Evolutionary conservation across 176 grass and related monocot species (phyloP), one percentile per base, ranked within the genome.

Genomic region (Cenchrus purpureus): DNA sequence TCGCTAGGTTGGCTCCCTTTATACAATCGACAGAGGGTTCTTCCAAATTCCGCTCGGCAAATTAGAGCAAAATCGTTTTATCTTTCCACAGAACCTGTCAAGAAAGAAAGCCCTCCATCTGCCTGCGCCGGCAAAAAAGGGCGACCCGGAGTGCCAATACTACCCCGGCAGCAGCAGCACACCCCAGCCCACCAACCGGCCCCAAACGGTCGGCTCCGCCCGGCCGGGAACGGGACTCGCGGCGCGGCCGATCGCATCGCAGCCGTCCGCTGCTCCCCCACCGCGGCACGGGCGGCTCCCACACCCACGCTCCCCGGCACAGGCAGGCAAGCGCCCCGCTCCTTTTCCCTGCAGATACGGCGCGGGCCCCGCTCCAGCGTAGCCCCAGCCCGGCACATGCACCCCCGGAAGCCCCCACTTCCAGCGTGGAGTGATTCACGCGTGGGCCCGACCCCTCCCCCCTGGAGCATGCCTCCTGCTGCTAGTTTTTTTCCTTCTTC

Each of bases 401-500:
- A 61, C 22, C 64, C 10, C 19, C 2, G 37, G 37, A 40, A 25
- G 87, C 31, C 25, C 74, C 84, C 48, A 17, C 67, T 25, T 80
- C 83, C 87, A 92, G 87, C 76, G 76, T 84, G 91, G 85, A 78
- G 74, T 83, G 87, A 89, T 80, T 83, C 83, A 86, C 56, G 11
- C 72, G 72, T 34, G 75, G 82, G 51, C 82, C 82, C 51, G 14
- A 40, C 1, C 12, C 12, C 58, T 12, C 48, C 19, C 14, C 31
- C 28, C n/a, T 76, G 78, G 61, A 63, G 71, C 55, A 57, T 37
- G 3, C 62, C 25, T 28, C 22, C 32, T 67, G 15, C 57, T 60
- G 57, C 58, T 22, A 22, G n/a, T 8, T 1, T 11, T 1, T 25
- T 10, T 60, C 10, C 3, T 25, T 25, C 25, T 22, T 22, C 31